Evolutionary conservation across 345 rosid species (phyloP).

Genomic region (Aurinia saxatilis): DNA sequence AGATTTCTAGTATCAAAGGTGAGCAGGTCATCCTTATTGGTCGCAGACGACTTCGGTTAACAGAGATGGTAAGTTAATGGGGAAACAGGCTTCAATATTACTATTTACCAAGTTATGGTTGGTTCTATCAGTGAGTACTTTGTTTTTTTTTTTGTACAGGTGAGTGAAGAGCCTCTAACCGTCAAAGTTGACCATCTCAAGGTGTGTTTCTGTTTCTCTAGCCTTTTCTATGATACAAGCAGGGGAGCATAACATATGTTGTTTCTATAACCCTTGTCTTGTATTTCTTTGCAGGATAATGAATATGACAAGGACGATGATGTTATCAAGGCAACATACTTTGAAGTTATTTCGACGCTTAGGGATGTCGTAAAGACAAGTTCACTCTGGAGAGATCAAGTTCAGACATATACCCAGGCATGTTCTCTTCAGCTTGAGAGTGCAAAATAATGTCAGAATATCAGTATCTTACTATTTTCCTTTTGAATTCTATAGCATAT

Average conservation of each 20-base stretch:
- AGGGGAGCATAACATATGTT: neutral
- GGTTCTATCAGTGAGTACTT: slow-evolving; percentile 19
- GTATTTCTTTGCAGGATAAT: slow-evolving; percentile 47
- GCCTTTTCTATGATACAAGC: neutral
- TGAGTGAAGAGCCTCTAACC: slow-evolving; percentile 69
- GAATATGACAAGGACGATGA: slow-evolving; percentile 81
- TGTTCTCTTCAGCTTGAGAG: slow-evolving; percentile 6
- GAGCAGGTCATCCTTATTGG: slow-evolving; percentile 87
- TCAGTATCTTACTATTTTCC: neutral
- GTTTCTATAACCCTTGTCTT: neutral
- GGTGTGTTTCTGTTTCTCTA: slow-evolving; percentile 31
- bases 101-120: neutral
- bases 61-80: slow-evolving; percentile 63
- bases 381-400: slow-evolving; percentile 89
- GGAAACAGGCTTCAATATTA: neutral
- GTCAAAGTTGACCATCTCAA: slow-evolving; percentile 89
- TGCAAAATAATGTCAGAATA: neutral
- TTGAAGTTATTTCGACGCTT: slow-evolving; percentile 78
- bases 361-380: slow-evolving; percentile 76
- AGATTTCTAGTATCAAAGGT: slow-evolving; percentile 79
- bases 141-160: slow-evolving; percentile 34
- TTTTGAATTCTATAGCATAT: slow-evolving; percentile 51
- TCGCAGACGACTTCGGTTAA: slow-evolving; percentile 65
- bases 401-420: slow-evolving; percentile 75
- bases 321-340: slow-evolving; percentile 78